phyloP scores from a whole-genome alignment of 1,284 basidiomycete species.

The Dichomitus squalens region DNA sequence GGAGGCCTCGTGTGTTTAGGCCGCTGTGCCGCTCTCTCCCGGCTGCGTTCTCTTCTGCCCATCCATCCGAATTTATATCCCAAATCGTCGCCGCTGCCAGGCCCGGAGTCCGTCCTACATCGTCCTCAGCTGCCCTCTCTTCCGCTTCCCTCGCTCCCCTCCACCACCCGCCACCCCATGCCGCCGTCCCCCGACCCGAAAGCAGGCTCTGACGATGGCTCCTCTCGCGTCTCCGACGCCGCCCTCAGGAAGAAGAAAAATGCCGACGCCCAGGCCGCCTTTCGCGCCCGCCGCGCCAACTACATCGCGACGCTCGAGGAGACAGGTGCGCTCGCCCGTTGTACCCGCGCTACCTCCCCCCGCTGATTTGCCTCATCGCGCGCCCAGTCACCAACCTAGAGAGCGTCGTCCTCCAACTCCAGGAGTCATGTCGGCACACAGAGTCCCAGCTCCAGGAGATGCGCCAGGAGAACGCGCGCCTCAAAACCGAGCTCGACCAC shows the following conservation, averaged over 20 bases:
- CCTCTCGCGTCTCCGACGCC: slow-evolving; percentile 52
- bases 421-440: slow-evolving; percentile 75
- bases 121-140: slow-evolving; percentile 1
- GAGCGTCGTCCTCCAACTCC: slow-evolving; percentile 76
- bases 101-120: slow-evolving; percentile 15
- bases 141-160: slow-evolving; percentile 36
- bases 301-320: slow-evolving; percentile 88
- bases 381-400: slow-evolving; percentile 71
- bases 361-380: slow-evolving; percentile 20
- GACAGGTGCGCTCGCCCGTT: slow-evolving; percentile 57
- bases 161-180: slow-evolving; percentile 29
- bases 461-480: slow-evolving; percentile 62
- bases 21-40: slow-evolving; percentile 39
- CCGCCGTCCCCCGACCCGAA: slow-evolving; percentile 37
- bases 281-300: slow-evolving; percentile 72
- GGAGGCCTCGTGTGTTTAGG: not conserved
- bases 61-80: slow-evolving; percentile 26
- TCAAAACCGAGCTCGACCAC: slow-evolving; percentile 65
- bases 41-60: slow-evolving; percentile 58
- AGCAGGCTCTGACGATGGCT: slow-evolving; percentile 39
- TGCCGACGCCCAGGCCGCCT: slow-evolving; percentile 77
- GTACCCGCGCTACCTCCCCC: slow-evolving; percentile 22
- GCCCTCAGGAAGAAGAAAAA: slow-evolving; percentile 84
- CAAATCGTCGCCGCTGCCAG: slow-evolving; percentile 7
- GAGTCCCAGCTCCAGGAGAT: slow-evolving; percentile 59